These are phyloP conservation scores for Wickerhamiella dianesei DNA, from an alignment of 805 yeast genomes.

Conservation along the genomic window DNA sequence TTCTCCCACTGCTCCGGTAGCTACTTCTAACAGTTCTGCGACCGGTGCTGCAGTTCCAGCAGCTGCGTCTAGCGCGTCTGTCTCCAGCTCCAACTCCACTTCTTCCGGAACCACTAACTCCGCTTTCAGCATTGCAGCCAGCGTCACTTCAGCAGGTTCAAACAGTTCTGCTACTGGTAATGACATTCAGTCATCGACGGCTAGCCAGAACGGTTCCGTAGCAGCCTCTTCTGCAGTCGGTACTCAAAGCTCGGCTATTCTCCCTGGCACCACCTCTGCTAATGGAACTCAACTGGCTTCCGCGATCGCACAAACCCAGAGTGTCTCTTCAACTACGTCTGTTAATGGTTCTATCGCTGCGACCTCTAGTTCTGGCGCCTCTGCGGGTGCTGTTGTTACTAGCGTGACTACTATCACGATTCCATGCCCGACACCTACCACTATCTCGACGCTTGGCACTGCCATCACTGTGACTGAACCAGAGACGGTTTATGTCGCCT, in stretches of 20 bases:
- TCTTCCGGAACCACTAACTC: too few species aligned
- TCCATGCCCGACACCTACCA: not conserved
- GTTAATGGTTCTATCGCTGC: not conserved
- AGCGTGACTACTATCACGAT: not conserved
- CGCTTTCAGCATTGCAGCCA: too few species aligned
- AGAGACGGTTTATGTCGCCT: not conserved
- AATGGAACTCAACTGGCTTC: not conserved
- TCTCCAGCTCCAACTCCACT: not conserved
- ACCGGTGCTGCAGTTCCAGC: too few species aligned
- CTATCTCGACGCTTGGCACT: not conserved
- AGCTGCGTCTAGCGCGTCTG: too few species aligned
- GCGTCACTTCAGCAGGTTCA: too few species aligned
- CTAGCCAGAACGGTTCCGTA: too few species aligned
- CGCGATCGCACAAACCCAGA: not conserved
- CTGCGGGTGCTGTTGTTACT: not conserved
- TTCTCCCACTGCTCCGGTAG: too few species aligned
- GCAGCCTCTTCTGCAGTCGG: too few species aligned
- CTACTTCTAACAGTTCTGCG: too few species aligned
- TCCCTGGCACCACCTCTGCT: not conserved
- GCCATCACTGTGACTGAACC: not conserved
- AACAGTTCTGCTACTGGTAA: too few species aligned
- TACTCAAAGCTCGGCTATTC: too few species aligned
- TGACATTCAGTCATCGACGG: too few species aligned
- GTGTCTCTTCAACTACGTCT: not conserved
- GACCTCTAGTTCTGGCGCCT: not conserved